Base-by-base conservation (phyloP, 371 early-diverging fungal genomes). In the Mortierella sp. region DNA sequence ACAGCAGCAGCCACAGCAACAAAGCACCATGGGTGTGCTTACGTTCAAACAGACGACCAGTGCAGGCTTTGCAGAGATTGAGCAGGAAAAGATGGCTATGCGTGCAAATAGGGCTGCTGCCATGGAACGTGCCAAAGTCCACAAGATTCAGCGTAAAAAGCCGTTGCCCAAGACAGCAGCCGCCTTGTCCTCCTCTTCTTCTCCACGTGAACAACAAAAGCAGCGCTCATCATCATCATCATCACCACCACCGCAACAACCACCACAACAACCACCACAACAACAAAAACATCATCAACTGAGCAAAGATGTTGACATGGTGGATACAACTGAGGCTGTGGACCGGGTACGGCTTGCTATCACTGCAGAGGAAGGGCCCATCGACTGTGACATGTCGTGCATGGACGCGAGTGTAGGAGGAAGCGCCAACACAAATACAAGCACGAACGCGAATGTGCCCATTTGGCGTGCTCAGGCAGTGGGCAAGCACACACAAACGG, bases 391-490 rank as follows among this genome's bases (percentile, higher is more conserved):
- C 37, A 37, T 37, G 37, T 37, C 37, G 37, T 37, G 37, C 37
- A 37, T 37, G 37, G 37, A 37, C 37, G 37, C 37, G 37, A 37
- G 37, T 37, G 37, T 9, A 37, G 37, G 37, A 37, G 37, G 37
- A 37, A 37, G 37, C 3, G 37, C 37, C 5, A 37, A 37, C 9
- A 3, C 37, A 37, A 37, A 37, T 9, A 3, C 37, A 37, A 37
- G 9, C 9, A 26, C 18, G 56, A 23, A 53, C n/a, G 55, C 57
- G 26, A 47, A 71, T 52, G 52, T 71, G 14, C 76, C 76, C 47
- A 70, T 76, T 37, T 76, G 76, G 76, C 71, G 45, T 15, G 65
- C 71, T 23, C 76, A 71, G 64, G 71, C 76, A 16, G 43, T 76
- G 0, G 76, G 76, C 43, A 70, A 71, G 53, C 76, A 76, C 37